Conservation (phyloP, 768 basidiomycete genomes). For the Tricholoma sp. region DNA sequence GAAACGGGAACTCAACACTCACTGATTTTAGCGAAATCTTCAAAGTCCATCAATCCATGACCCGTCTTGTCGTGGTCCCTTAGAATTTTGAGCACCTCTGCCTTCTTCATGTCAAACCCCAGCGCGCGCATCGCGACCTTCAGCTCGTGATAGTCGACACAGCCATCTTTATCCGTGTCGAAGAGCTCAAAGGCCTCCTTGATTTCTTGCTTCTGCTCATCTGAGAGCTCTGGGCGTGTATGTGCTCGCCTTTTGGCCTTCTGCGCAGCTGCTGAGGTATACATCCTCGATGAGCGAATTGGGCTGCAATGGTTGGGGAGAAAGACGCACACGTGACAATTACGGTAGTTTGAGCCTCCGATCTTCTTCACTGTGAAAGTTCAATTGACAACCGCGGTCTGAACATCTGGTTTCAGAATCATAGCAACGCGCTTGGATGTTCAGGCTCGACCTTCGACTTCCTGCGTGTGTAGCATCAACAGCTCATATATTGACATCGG, state of each 20-base stretch:
- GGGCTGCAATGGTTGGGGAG: not conserved
- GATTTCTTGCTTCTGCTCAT: slow-evolving; percentile 93
- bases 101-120: slow-evolving; percentile 98
- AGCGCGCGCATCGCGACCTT: slow-evolving; percentile 98
- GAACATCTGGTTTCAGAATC: too few species aligned
- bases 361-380: too few species aligned
- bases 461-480: too few species aligned
- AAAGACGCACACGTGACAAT: not conserved
- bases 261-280: slow-evolving; percentile 64
- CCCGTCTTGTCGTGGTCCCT: slow-evolving; percentile 87
- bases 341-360: not conserved
- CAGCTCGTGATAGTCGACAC: slow-evolving; percentile 95
- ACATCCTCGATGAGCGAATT: slow-evolving; percentile 33
- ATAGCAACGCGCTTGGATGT: too few species aligned
- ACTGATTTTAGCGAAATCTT: slow-evolving; percentile 95
- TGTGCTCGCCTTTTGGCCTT: slow-evolving; percentile 71
- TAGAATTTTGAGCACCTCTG: slow-evolving; percentile 92
- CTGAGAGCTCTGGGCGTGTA: slow-evolving; percentile 75
- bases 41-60: slow-evolving; percentile 83
- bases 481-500: not conserved
- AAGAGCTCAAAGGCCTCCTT: slow-evolving; percentile 99
- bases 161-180: slow-evolving; percentile 97
- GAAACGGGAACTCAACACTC: slow-evolving; percentile 24
- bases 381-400: too few species aligned
- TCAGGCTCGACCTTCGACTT: too few species aligned